Evolutionary conservation across 495 filamentous ascomycete species (phyloP), one percentile per base, ranked within the genome.

Genomic region (Xylaria sp.): DNA sequence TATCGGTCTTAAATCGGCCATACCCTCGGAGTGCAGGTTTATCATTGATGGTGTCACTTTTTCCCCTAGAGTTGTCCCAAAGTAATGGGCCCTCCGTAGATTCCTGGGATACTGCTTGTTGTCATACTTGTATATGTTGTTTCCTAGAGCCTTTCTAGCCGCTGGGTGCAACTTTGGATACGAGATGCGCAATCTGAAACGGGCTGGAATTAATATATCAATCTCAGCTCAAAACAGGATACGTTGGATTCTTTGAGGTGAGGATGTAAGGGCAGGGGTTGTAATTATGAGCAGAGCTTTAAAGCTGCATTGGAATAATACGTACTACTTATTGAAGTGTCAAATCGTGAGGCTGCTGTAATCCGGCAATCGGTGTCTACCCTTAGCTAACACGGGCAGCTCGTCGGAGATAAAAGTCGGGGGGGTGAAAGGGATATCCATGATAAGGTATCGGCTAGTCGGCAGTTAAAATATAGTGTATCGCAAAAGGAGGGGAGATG

Each of bases 331-430:
- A 14, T 15, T 2, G n/a, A 37, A 31, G 35, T 5, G 15, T 21
- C 48, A 58, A 58, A 21, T 41, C 35, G 50, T 33, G 50, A 52
- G 65, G 35, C n/a, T n/a, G n/a, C n/a, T n/a, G n/a, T n/a, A 4
- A 0, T 21, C 7, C 5, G n/a, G 31, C 0, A 58, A 29, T 15
- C 21, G 8, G 33, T 29, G 8, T 11, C 33, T 26, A 24, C 21
- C 12, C 31, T 21, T 19, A n/a, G 14, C 48, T 21, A 4, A 26
- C 5, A 46, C 46, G 21, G 9, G 19, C 5, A 26, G 48, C 48
- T 52, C 48, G 8, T 14, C 17, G 24, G 41, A 17, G 14, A 40
- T 19, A 0, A 29, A 53, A 24, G 14, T 19, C 35, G 35, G 48
- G 26, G 19, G 9, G 19, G 26, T 46, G 24, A 37, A 58, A 29